Conservation (phyloP, 352 stramenopile genomes). For the Pythium chondricola region DNA sequence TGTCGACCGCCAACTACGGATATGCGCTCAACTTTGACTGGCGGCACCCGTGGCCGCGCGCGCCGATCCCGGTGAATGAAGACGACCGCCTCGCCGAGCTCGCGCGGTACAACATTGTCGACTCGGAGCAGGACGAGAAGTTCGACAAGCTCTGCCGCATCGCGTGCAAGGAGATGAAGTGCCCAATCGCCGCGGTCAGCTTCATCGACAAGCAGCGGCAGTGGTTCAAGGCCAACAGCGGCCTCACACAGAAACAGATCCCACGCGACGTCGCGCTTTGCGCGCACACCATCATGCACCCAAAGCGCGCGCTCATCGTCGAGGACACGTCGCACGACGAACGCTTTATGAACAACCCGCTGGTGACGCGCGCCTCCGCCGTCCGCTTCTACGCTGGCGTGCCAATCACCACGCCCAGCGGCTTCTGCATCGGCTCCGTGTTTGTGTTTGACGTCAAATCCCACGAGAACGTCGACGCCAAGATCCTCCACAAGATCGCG, state of each 20-base stretch:
- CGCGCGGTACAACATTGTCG: slow-evolving; percentile 65
- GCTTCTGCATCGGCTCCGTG: slow-evolving; percentile 77
- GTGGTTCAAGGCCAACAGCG: slow-evolving; percentile 85
- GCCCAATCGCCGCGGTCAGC: slow-evolving; percentile 76
- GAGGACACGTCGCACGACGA: slow-evolving; percentile 80
- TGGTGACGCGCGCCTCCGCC: slow-evolving; percentile 74
- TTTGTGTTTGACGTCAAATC: slow-evolving; percentile 86
- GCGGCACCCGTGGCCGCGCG: slow-evolving; percentile 79
- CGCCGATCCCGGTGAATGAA: slow-evolving; percentile 64
- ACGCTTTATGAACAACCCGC: slow-evolving; percentile 77
- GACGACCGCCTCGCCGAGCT: slow-evolving; percentile 62
- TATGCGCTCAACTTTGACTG: slow-evolving; percentile 82
- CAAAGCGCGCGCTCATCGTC: slow-evolving; percentile 72
- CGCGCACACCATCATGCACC: slow-evolving; percentile 84
- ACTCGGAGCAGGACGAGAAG: slow-evolving; percentile 78
- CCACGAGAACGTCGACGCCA: slow-evolving; percentile 67
- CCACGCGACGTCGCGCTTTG: slow-evolving; percentile 77
- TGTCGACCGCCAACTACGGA: slow-evolving; percentile 45
- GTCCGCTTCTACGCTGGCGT: slow-evolving; percentile 82
- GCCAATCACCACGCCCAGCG: slow-evolving; percentile 69
- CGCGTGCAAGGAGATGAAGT: slow-evolving; percentile 87
- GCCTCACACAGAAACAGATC: slow-evolving; percentile 80
- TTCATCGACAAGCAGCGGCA: slow-evolving; percentile 86
- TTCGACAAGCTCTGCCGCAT: slow-evolving; percentile 86
- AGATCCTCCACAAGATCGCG: slow-evolving; percentile 83